phyloP scores from a whole-genome alignment of 106 monocot genomes.

The Apostasia ramifera region DNA sequence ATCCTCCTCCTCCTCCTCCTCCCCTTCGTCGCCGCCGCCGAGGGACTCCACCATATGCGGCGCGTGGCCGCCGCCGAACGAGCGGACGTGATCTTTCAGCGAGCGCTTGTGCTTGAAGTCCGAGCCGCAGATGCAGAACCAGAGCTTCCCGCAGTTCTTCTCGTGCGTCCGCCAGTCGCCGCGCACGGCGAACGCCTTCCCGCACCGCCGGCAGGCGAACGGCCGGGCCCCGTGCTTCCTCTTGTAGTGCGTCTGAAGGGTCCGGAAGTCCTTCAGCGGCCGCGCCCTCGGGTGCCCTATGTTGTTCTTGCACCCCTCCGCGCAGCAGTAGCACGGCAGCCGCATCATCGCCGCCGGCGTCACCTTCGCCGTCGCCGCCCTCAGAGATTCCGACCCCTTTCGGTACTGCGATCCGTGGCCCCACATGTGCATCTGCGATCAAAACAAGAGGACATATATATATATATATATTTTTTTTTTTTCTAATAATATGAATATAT shows the following conservation, averaged over 20 bases:
- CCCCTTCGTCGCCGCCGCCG: constrained; percentile 14
- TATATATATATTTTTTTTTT: background rate
- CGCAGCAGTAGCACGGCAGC: constrained; percentile 71
- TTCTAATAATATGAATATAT: background rate
- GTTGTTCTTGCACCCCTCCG: constrained; percentile 75
- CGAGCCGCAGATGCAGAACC: constrained; percentile 78
- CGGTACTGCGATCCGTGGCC: constrained; percentile 71
- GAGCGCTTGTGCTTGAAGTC: constrained; percentile 78
- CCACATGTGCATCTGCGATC: constrained; percentile 76
- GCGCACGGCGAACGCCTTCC: constrained; percentile 57
- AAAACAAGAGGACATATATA: background rate
- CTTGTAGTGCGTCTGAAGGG: constrained; percentile 75
- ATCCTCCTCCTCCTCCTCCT: constrained; percentile 28
- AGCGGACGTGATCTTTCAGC: constrained; percentile 70
- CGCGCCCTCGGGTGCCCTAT: constrained; percentile 57
- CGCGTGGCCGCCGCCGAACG: constrained; percentile 63
- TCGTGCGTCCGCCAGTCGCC: constrained; percentile 77
- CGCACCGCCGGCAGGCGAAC: constrained; percentile 53
- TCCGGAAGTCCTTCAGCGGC: constrained; percentile 68
- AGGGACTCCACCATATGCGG: constrained; percentile 47
- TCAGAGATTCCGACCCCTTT: constrained; percentile 56
- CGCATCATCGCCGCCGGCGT: constrained; percentile 30
- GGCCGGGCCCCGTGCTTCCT: constrained; percentile 59
- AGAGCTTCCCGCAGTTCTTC: constrained; percentile 76
- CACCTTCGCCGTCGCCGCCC: constrained; percentile 16